These are phyloP conservation scores for Penicillium chermesinum DNA, from an alignment of 495 filamentous ascomycete genomes.

Conservation along the genomic window DNA sequence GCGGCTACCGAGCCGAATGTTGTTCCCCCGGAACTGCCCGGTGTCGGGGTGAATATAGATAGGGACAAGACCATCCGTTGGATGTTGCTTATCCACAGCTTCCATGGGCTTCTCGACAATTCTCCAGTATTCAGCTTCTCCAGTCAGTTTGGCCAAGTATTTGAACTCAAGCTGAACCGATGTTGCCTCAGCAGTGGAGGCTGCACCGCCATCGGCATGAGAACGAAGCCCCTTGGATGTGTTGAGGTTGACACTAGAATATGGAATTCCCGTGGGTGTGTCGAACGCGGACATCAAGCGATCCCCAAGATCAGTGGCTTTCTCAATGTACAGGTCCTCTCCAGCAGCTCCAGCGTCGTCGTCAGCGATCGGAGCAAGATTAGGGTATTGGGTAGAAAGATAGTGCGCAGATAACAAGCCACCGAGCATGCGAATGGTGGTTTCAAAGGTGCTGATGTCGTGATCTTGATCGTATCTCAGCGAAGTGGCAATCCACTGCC, in stretches of 20 bases:
- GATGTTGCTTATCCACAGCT: constrained; percentile 73
- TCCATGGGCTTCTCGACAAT: constrained; percentile 87
- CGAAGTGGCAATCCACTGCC: constrained; percentile 82
- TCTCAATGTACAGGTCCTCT: constrained; percentile 93
- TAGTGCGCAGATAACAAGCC: constrained; percentile 94
- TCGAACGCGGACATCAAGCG: constrained; percentile 84
- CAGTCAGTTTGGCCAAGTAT: constrained; percentile 91
- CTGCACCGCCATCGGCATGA: constrained; percentile 82
- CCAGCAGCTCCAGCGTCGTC: constrained; percentile 62
- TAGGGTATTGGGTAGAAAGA: constrained; percentile 67
- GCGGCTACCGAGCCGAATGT: constrained; percentile 86
- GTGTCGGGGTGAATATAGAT: constrained; percentile 80
- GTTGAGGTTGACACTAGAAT: constrained; percentile 82
- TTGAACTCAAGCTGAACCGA: constrained; percentile 96
- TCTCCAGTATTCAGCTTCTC: constrained; percentile 86
- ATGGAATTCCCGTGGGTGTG: constrained; percentile 78
- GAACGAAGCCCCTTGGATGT: constrained; percentile 67
- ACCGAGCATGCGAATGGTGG: constrained; percentile 95
- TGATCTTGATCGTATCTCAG: constrained; percentile 86
- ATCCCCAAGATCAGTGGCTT: constrained; percentile 87
- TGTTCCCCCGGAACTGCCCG: constrained; percentile 72
- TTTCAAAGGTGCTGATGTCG: constrained; percentile 97
- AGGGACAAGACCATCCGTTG: constrained; percentile 78
- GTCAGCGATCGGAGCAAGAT: constrained; percentile 59
- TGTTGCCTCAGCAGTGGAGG: constrained; percentile 88